Base-by-base conservation (phyloP, 225 moss, liverwort and hornwort genomes). In the Marchantia paleacea region DNA sequence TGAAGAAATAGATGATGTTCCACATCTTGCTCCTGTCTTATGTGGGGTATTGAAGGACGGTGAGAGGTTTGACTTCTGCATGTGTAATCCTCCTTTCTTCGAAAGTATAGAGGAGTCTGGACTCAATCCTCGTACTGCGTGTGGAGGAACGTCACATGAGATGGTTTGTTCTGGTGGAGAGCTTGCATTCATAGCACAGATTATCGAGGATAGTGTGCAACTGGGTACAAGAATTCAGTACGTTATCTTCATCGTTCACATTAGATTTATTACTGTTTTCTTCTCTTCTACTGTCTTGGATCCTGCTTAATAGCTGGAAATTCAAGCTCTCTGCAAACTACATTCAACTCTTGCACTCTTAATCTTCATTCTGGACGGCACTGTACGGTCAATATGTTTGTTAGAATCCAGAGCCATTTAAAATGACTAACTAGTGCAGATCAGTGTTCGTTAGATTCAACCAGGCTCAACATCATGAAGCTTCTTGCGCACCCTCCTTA, bases 11-110 rank as follows among this genome's bases (percentile, higher is more conserved):
- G 29, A 12, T 54, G 72, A 54, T 12, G 73, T 52, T 80, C 66
- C 47, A 13, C 28, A 11, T 31, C 67, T 55, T 24, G 52, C 86
- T 25, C 80, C 85, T 55, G 84, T 99, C 72, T 90, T 99, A 72
- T 76, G 88, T 26, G 99, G 91, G 39, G 90, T 99, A 6, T 79
- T 94, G 19, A 80, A 79, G 76, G 87, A 92, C 25, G 88, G 71
- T 19, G 95, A 99, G 79, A 90, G 80, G 30, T 99, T 92, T 76
- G 99, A 99, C 81, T 99, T 99, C 60, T 99, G 99, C 77, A 99
- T 99, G 99, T 99, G 99, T 86, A 99, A 99, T 79, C 99, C 99
- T 73, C 99, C 99, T 60, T 99, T 99, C 81, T 99, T 99, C 78
- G 84, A 89, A 79, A 91, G 86, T 82, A 94, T 95, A 79, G 84